These are phyloP conservation scores for Magnaporthiopsis rhizophila DNA, from an alignment of 2,329 filamentous ascomycete genomes.

Conservation along the genomic window DNA sequence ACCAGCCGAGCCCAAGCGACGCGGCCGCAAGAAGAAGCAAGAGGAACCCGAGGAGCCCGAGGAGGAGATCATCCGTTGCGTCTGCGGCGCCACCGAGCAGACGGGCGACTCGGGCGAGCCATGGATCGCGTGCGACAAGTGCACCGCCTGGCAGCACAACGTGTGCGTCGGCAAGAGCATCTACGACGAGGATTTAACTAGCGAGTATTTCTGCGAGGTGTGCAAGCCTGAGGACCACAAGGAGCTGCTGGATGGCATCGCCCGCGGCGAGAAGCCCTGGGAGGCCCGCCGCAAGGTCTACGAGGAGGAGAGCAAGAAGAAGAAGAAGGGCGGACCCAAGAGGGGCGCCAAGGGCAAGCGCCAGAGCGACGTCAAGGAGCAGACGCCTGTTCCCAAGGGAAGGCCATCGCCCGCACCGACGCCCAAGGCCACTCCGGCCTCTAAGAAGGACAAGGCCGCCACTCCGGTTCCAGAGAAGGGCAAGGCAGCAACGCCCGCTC, in stretches of 20 bases:
- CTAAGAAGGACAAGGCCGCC: not conserved
- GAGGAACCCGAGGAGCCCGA: slow-evolving; percentile 48
- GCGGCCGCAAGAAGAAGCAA: slow-evolving; percentile 47
- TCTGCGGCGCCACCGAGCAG: slow-evolving; percentile 81
- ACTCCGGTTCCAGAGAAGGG: slow-evolving; percentile 31
- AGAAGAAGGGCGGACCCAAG: slow-evolving; percentile 53
- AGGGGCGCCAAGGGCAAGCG: slow-evolving; percentile 48
- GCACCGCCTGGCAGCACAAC: slow-evolving; percentile 94
- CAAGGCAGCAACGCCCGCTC: slow-evolving; percentile 8
- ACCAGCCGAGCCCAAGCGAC: slow-evolving; percentile 44
- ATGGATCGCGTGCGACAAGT: slow-evolving; percentile 94
- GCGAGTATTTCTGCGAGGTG: slow-evolving; percentile 86
- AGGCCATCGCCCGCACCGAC: slow-evolving; percentile 31
- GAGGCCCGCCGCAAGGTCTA: slow-evolving; percentile 57
- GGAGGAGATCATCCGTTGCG: slow-evolving; percentile 80
- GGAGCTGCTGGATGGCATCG: slow-evolving; percentile 69
- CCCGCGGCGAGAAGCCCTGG: slow-evolving; percentile 80
- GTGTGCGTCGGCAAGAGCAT: slow-evolving; percentile 83
- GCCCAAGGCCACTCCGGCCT: slow-evolving; percentile 16
- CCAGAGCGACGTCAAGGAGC: slow-evolving; percentile 54
- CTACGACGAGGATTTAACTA: slow-evolving; percentile 69
- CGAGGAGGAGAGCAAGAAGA: slow-evolving; percentile 52
- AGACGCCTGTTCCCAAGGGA: slow-evolving; percentile 10
- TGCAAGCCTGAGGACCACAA: slow-evolving; percentile 80
- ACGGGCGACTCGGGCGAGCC: slow-evolving; percentile 72